Conservation (phyloP, 73 alveolate species). For the Effrenium voratum region DNA sequence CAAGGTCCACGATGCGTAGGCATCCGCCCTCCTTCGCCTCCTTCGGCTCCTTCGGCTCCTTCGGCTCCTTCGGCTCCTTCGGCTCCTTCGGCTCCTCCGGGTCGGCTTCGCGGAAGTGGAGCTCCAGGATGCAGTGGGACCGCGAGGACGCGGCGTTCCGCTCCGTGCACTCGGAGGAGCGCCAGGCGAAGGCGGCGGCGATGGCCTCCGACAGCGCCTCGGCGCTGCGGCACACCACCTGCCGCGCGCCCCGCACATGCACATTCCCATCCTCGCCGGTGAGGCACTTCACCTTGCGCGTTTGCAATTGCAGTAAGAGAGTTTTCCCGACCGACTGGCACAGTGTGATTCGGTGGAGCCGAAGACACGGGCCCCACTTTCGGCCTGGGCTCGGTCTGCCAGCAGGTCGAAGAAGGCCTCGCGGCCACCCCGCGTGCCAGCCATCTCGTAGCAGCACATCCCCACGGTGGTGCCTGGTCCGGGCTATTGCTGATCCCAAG, state of each 20-base stretch:
- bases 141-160: conserved; percentile 83
- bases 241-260: conserved; percentile 86
- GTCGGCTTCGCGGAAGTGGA: neutral
- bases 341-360: too few species aligned
- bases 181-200: conserved; percentile 20
- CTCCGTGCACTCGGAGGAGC: conserved; percentile 87
- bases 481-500: neutral
- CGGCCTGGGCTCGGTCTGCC: conserved; percentile 55
- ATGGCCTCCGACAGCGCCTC: conserved; percentile 29
- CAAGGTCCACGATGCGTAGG: conserved; percentile 80
- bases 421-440: conserved; percentile 89
- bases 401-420: conserved; percentile 74
- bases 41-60: neutral
- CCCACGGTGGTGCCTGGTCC: neutral
- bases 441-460: conserved; percentile 90
- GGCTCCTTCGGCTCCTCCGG: neutral
- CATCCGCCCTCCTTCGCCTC: neutral
- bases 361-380: too few species aligned
- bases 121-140: conserved; percentile 90
- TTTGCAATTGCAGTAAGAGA: too few species aligned
- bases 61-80: neutral
- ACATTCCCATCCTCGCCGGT: conserved; percentile 88
- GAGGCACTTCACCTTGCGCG: conserved; percentile 81
- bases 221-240: conserved; percentile 3
- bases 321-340: too few species aligned